Percentiles rank a stretch among this genome's conserved stretches.
Conservation (phyloP, 2,329 filamentous ascomycete genomes). For the Verticillium klebahnii region DNA sequence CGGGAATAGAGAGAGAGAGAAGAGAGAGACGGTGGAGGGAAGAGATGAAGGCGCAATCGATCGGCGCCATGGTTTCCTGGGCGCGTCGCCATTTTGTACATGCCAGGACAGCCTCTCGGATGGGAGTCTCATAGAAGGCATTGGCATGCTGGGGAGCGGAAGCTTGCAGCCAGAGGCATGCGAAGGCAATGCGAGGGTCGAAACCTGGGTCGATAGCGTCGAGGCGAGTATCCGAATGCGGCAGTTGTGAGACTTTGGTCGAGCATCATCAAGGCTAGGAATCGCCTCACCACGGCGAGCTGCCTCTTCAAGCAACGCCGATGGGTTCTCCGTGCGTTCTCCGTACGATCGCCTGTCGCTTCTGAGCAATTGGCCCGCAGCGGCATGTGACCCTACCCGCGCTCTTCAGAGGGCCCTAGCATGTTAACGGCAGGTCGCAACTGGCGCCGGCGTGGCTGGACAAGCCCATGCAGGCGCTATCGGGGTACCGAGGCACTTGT, state of each 20-base stretch:
- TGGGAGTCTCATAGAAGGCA: background rate
- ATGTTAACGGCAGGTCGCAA: background rate
- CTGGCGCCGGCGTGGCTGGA: background rate
- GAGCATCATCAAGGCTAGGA: background rate
- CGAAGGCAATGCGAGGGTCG: background rate
- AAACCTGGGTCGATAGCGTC: background rate
- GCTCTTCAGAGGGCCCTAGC: background rate
- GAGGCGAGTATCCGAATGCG: conserved; percentile 1
- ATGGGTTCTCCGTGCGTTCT: background rate
- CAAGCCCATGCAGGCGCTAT: background rate
- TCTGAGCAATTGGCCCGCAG: background rate
- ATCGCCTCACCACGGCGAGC: background rate
- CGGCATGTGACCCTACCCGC: background rate
- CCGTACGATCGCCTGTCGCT: background rate
- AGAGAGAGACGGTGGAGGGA: background rate
- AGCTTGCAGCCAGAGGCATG: background rate
- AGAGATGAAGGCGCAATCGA: background rate
- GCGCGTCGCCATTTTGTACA: background rate
- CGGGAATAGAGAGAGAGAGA: background rate
- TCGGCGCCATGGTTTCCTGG: background rate
- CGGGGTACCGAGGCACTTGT: background rate
- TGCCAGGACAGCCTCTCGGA: background rate
- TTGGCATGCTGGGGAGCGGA: background rate
- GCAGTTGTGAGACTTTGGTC: background rate
- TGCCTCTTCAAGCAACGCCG: conserved; percentile 2